Base-by-base conservation (phyloP, 2,329 filamentous ascomycete genomes). In the Fusarium coicis region DNA sequence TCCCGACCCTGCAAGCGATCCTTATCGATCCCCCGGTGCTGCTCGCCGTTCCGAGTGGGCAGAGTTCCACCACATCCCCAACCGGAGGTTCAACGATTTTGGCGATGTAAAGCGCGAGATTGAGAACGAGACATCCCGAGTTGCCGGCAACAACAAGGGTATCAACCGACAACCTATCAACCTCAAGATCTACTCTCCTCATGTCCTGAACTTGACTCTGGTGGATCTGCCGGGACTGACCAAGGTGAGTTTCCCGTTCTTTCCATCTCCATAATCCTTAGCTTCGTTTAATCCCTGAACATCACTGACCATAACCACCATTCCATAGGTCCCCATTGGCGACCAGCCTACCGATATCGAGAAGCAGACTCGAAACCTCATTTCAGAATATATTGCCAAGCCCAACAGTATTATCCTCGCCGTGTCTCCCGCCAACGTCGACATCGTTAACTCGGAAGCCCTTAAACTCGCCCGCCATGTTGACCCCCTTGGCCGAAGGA, bases 91-190 rank as follows among this genome's bases (percentile, higher is more conserved):
- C 84, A 94, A 92, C 76, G 94, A 98, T 83, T 99, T 99, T 83
- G 89, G 88, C 78, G 93, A 97, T 81, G 96, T 99, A 77, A 96
- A 97, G 84, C 91, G 93, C 79, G 96, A 99, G 84, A 98, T 99
- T 78, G 96, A 98, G 85, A 95, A 94, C 73, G 96, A 99, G 85
- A 99, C 97, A 26, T 91, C 94, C 66, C 91, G 96, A 78, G 97
- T 99, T 64, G 89, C 89, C 66, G 96, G 96, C 78, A 97, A 90
- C 85, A 99, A 99, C 86, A 98, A 98, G 85, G 96, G 96, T 79
- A 99, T 99, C 86, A 98, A 97, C 83, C 89, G 96, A 73, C 94
- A 97, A 81, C 95, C 96, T 67, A 99, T 99, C 83, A 98, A 99
- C 84, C 89, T 99, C 76, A 98, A 98, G 82, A 96, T 99, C 73